phyloP scores from a whole-genome alignment of 345 rosid species.

The Syzygium aromaticum region DNA sequence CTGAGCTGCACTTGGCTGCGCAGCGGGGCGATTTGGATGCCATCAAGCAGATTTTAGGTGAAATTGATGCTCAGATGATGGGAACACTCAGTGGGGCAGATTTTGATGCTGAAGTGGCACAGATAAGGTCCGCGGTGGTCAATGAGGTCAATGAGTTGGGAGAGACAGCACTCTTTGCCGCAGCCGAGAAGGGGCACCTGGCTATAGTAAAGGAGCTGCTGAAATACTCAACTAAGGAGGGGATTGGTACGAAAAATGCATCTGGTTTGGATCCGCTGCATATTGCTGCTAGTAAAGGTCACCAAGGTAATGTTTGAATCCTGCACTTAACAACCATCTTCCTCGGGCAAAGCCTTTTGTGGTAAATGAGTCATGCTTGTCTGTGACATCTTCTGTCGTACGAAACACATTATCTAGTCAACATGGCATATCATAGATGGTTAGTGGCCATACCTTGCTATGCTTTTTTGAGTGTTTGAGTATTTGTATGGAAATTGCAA shows the following conservation, averaged over 20 bases:
- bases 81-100: constrained; percentile 57
- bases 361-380: background rate
- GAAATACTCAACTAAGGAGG: constrained; percentile 46
- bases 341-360: background rate
- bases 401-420: background rate
- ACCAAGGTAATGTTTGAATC: constrained; percentile 38
- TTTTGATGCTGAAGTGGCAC: constrained; percentile 73
- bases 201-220: constrained; percentile 69
- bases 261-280: constrained; percentile 72
- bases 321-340: background rate
- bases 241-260: constrained; percentile 52
- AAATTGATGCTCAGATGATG: constrained; percentile 67
- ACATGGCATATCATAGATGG: background rate
- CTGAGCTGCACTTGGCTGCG: constrained; percentile 90
- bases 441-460: background rate
- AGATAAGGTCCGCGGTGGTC: constrained; percentile 61
- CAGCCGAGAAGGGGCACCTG: constrained; percentile 81
- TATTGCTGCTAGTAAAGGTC: constrained; percentile 80
- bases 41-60: constrained; percentile 55
- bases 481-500: background rate
- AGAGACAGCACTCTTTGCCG: constrained; percentile 79
- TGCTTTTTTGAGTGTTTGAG: background rate
- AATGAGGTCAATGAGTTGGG: constrained; percentile 93
- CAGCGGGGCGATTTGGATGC: constrained; percentile 66
- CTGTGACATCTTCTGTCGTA: background rate